Evolutionary conservation across 495 filamentous ascomycete genomes (phyloP).

Genomic region (Cairneyella variabilis): DNA sequence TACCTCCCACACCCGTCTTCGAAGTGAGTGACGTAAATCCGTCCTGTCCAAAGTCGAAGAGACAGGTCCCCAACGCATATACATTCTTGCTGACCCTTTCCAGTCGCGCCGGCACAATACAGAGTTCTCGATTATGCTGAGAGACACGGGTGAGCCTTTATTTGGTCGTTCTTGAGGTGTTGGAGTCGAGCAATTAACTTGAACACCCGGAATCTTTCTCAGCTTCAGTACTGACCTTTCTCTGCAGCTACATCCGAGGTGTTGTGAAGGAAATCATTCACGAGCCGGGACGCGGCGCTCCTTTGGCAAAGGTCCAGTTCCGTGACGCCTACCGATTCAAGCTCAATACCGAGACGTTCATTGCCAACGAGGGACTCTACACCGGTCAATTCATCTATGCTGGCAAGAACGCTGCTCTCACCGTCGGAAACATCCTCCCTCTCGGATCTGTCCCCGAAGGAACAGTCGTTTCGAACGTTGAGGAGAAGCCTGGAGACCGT

Average conservation of each 20-base stretch:
- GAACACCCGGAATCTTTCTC: too few species aligned
- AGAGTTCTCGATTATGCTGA: constrained; percentile 91
- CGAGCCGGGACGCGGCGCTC: constrained; percentile 96
- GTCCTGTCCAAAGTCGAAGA: too few species aligned
- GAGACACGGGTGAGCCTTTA: constrained; percentile 73
- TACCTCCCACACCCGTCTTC: constrained; percentile 78
- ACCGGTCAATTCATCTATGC: constrained; percentile 99
- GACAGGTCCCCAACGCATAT: too few species aligned
- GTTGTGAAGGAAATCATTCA: constrained; percentile 99
- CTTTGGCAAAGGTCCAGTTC: constrained; percentile 94
- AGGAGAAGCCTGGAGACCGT: constrained; percentile 98
- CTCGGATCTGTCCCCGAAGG: constrained; percentile 92
- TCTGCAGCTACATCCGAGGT: constrained; percentile 88
- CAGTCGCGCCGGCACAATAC: constrained; percentile 82
- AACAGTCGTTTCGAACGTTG: constrained; percentile 97
- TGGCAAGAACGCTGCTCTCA: constrained; percentile 95
- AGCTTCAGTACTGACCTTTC: too few species aligned
- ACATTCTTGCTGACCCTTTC: too few species aligned
- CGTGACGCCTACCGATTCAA: constrained; percentile 90
- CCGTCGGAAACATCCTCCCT: constrained; percentile 94
- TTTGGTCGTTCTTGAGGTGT: too few species aligned
- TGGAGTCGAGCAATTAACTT: too few species aligned
- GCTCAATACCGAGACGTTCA: constrained; percentile 92
- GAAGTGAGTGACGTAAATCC: too few species aligned
- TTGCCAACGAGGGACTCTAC: constrained; percentile 99